phyloP scores from a whole-genome alignment of 495 filamentous ascomycete species.

The Aspergillus indologenus region DNA sequence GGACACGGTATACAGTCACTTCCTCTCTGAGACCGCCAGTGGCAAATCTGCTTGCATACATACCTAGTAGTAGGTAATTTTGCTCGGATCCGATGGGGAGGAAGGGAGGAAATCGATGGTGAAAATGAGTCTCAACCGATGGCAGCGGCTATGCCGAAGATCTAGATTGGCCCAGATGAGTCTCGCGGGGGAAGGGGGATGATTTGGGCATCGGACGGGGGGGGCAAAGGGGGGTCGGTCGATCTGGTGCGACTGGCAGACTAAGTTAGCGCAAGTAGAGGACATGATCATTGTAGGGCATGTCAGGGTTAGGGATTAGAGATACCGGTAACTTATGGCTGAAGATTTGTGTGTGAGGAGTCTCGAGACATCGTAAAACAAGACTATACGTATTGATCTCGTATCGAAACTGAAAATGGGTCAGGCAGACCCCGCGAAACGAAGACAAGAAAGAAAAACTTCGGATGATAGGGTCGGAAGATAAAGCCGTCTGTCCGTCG shows the following conservation, averaged over 20 bases:
- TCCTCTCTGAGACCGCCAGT: neutral
- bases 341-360: no score
- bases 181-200: neutral
- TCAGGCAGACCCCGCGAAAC: neutral
- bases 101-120: neutral
- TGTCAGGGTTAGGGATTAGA: neutral
- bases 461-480: neutral
- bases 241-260: neutral
- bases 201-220: neutral
- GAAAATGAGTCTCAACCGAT: neutral
- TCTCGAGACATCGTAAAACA: no score
- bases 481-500: neutral
- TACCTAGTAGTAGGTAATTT: no score
- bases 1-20: no score
- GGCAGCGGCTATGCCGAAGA: constrained; percentile 9
- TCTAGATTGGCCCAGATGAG: constrained; percentile 17
- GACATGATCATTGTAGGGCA: neutral
- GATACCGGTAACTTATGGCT: neutral
- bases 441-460: neutral
- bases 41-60: neutral
- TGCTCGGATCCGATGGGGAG: neutral
- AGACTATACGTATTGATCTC: neutral
- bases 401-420: neutral
- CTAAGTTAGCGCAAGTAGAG: constrained; percentile 17
- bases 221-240: neutral